These are phyloP conservation scores for Lichina pygmaea DNA, from an alignment of 495 filamentous ascomycete species.

Conservation along the genomic window DNA sequence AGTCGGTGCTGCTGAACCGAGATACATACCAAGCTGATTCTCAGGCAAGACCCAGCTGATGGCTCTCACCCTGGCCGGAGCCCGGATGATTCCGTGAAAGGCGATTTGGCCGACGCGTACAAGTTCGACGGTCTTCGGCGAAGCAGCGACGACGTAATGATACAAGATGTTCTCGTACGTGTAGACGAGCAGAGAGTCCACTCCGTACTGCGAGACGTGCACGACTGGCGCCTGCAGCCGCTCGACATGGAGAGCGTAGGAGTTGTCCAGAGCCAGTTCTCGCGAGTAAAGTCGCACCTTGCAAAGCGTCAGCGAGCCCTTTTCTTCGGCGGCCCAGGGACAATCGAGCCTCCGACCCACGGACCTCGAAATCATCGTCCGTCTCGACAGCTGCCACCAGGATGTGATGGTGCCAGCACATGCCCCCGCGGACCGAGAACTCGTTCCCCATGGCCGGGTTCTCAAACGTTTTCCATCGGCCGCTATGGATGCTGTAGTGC, in stretches of 20 bases:
- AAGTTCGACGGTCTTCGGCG: conserved; percentile 40
- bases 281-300: conserved; percentile 75
- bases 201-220: conserved; percentile 60
- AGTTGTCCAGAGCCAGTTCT: conserved; percentile 50
- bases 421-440: conserved; percentile 77
- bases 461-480: conserved; percentile 84
- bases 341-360: conserved; percentile 1
- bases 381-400: conserved; percentile 81
- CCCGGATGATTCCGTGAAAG: conserved; percentile 84
- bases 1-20: not conserved
- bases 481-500: conserved; percentile 85
- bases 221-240: conserved; percentile 62
- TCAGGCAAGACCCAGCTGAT: conserved; percentile 93
- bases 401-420: conserved; percentile 97
- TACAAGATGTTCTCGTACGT: conserved; percentile 91
- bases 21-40: conserved; percentile 44
- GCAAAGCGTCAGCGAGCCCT: not conserved
- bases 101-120: conserved; percentile 89
- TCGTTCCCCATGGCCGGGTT: conserved; percentile 60
- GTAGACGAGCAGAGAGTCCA: conserved; percentile 87
- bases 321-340: not conserved
- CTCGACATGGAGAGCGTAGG: conserved; percentile 44
- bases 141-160: conserved; percentile 63
- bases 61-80: conserved; percentile 71
- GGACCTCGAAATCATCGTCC: conserved; percentile 51